Conservation (phyloP, 306 rosid species). For the Castanopsis chinensis region DNA sequence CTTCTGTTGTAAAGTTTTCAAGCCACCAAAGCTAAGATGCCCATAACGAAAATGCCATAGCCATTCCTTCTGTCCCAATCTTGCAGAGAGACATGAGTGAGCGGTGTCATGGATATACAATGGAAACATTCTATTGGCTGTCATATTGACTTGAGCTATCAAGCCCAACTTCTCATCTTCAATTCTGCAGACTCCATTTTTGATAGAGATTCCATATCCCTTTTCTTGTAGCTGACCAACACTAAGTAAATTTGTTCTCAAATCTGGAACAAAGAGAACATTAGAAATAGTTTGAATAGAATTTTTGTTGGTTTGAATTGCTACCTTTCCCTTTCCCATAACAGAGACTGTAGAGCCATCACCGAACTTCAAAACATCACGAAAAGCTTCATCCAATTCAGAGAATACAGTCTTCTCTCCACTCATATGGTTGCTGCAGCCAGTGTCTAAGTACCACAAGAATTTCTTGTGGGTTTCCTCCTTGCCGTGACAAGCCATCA, state of each 20-base stretch:
- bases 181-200: too few relatives aligned
- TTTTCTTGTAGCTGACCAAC: not conserved
- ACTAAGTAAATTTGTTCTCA: not conserved
- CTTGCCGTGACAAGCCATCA: not conserved
- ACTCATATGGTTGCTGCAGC: constrained; percentile 11
- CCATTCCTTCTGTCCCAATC: too few relatives aligned
- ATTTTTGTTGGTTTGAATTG: not conserved
- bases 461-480: not conserved
- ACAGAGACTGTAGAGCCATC: not conserved
- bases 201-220: not conserved
- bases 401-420: too few relatives aligned
- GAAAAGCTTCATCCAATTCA: too few relatives aligned
- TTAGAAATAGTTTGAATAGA: not conserved
- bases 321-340: constrained; percentile 3
- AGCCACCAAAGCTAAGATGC: too few relatives aligned
- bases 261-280: not conserved
- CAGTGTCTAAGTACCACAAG: not conserved
- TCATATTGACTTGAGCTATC: too few relatives aligned
- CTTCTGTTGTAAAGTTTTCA: not conserved
- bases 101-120: too few relatives aligned
- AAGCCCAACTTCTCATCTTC: too few relatives aligned
- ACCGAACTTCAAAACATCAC: too few relatives aligned
- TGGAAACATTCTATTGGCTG: too few relatives aligned
- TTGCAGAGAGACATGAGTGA: too few relatives aligned
- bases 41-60: too few relatives aligned